A percentile compares a stretch with the other conserved stretches of the same genome.
These are phyloP conservation scores for Epichloe sibirici DNA, from an alignment of 2,329 filamentous ascomycete genomes.

Conservation along the genomic window DNA sequence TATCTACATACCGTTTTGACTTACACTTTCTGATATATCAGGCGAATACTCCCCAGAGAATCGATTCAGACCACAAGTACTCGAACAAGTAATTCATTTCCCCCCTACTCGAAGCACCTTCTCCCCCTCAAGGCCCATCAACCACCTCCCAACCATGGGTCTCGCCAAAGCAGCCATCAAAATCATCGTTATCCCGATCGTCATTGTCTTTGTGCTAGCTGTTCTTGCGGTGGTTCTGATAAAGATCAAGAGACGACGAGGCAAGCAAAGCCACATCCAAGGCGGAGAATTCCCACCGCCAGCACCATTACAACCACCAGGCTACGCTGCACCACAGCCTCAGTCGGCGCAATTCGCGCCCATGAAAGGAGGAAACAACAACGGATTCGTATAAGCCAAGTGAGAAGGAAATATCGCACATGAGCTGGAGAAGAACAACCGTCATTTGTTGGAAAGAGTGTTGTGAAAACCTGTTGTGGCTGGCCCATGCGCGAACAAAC, in stretches of 20 bases:
- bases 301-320: neutral
- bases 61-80: no score
- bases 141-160: neutral
- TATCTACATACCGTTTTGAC: neutral
- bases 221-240: neutral
- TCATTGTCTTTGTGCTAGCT: neutral
- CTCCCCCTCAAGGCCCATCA: neutral
- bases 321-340: neutral
- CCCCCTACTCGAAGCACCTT: no score
- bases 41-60: no score
- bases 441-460: neutral
- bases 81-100: no score
- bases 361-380: neutral
- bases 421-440: no score
- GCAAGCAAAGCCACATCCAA: neutral
- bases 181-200: neutral
- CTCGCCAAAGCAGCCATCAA: constrained; percentile 1
- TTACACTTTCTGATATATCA: neutral
- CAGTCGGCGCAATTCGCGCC: neutral
- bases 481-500: neutral
- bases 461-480: neutral
- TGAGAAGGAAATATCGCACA: no score
- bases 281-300: neutral
- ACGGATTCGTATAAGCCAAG: neutral
- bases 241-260: neutral